phyloP scores from a whole-genome alignment of 257 asterid genomes.

The Solanum pimpinellifolium region DNA sequence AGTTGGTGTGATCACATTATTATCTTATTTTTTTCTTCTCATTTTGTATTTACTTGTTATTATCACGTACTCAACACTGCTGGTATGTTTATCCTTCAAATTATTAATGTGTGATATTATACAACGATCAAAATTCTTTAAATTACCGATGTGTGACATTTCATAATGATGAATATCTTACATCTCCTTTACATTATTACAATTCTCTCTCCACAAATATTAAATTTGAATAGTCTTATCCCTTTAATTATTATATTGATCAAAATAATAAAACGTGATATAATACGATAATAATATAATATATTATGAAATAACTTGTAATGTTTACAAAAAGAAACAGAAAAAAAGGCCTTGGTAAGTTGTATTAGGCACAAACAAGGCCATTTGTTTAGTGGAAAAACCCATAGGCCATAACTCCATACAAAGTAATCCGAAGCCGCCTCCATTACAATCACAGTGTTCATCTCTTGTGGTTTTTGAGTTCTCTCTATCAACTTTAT shows the following conservation, averaged over 20 bases:
- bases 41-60: no score
- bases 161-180: not conserved
- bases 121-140: fast-evolving
- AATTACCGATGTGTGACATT: no score
- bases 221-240: not conserved
- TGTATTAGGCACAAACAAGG: not conserved
- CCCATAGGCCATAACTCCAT: not conserved
- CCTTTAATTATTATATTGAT: no score
- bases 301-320: no score
- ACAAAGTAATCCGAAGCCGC: not conserved
- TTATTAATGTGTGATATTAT: no score
- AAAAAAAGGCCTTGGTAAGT: not conserved
- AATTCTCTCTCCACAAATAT: not conserved
- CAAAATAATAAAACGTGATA: no score
- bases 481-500: not conserved
- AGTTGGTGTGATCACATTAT: no score
- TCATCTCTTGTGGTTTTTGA: not conserved
- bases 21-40: no score
- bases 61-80: no score
- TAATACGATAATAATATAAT: no score
- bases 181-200: not conserved
- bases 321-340: no score
- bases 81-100: no score
- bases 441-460: not conserved
- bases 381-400: not conserved